phyloP scores from a whole-genome alignment of 75 land plant genomes.

The Larix kaempferi region DNA sequence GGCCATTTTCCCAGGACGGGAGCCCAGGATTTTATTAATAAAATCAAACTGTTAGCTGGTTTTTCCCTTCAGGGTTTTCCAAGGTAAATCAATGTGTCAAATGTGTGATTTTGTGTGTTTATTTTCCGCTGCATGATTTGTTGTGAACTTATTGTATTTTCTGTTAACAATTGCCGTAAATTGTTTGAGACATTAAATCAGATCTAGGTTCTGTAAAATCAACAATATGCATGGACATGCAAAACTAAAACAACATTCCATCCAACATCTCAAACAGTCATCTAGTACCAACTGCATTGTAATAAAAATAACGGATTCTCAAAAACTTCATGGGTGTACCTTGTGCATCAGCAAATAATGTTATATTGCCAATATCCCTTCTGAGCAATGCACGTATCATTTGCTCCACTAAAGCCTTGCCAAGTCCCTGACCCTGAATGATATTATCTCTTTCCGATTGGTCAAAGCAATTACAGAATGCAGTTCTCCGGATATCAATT shows the following conservation, averaged over 20 bases:
- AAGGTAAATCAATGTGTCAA: too few relatives aligned
- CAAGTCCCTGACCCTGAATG: constrained; percentile 96
- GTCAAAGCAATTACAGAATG: neutral
- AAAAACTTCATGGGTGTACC: constrained; percentile 34
- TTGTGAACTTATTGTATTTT: too few relatives aligned
- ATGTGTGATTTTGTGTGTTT: too few relatives aligned
- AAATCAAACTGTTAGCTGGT: too few relatives aligned
- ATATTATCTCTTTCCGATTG: neutral
- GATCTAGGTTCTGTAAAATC: too few relatives aligned
- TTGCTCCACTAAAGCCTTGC: constrained; percentile 91
- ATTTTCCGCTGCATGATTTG: too few relatives aligned
- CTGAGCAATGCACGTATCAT: constrained; percentile 79
- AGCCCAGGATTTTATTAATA: too few relatives aligned
- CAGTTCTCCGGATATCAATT: neutral
- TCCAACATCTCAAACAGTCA: neutral
- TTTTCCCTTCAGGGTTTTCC: too few relatives aligned
- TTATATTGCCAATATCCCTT: constrained; percentile 96
- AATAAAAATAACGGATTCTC: neutral
- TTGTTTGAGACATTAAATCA: too few relatives aligned
- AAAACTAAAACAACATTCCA: neutral
- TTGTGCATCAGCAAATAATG: constrained; percentile 93
- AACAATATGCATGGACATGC: neutral
- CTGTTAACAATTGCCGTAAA: too few relatives aligned
- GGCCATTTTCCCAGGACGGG: too few relatives aligned
- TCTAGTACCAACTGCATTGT: neutral